Evolutionary conservation across 345 rosid species (phyloP).

Genomic region (Syzygium jambos): DNA sequence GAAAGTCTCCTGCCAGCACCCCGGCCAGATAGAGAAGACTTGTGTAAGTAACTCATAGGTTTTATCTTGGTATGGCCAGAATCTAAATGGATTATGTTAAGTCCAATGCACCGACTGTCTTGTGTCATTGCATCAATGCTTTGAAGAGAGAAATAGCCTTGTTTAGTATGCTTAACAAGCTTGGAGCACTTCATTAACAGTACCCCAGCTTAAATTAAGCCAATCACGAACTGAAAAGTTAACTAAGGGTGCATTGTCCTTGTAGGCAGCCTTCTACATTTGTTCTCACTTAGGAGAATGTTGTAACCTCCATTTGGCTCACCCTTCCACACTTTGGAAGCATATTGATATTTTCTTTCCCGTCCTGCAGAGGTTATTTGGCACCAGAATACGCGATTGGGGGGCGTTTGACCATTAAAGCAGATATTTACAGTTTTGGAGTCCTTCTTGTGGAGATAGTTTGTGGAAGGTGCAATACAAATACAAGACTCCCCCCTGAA

Average conservation of each 20-base stretch:
- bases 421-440: constrained; percentile 88
- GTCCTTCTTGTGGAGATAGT: constrained; percentile 87
- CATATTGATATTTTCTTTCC: neutral
- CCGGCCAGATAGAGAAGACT: neutral
- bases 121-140: neutral
- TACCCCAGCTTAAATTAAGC: neutral
- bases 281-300: neutral
- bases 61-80: neutral
- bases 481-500: constrained; percentile 51
- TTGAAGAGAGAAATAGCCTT: neutral
- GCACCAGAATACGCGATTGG: constrained; percentile 98
- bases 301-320: neutral
- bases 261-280: neutral
- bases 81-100: neutral
- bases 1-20: neutral
- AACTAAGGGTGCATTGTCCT: neutral
- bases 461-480: constrained; percentile 83
- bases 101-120: neutral
- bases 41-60: neutral
- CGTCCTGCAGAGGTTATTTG: constrained; percentile 65
- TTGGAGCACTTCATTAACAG: neutral
- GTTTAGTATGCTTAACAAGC: neutral
- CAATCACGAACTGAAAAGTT: neutral
- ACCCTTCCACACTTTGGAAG: neutral
- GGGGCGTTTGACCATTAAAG: constrained; percentile 88